Evolutionary conservation across 139 green algal genomes (phyloP).

Genomic region (Tetradesmus lagerheimii): DNA sequence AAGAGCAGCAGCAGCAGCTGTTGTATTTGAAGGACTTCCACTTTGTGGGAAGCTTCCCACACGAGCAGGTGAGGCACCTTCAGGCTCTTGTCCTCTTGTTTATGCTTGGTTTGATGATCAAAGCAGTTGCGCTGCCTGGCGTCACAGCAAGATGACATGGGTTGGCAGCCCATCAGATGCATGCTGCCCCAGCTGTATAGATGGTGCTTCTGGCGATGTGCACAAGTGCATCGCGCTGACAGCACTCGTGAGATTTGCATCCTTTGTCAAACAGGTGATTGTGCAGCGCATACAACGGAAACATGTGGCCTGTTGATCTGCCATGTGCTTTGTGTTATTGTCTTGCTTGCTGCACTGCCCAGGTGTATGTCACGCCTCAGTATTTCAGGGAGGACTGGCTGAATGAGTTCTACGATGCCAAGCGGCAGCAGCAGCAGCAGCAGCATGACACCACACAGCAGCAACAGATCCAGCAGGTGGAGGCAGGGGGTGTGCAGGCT

Average conservation of each 20-base stretch:
- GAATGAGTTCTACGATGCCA: constrained; percentile 85
- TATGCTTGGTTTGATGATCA: too few relatives aligned
- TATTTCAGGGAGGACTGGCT: constrained; percentile 93
- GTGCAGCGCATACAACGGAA: too few relatives aligned
- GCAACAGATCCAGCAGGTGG: constrained; percentile 14
- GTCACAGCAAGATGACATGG: too few relatives aligned
- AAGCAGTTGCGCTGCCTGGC: background rate
- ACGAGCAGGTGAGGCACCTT: constrained; percentile 50
- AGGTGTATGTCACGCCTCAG: constrained; percentile 74
- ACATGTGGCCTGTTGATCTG: too few relatives aligned
- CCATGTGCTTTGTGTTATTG: background rate
- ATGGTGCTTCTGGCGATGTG: too few relatives aligned
- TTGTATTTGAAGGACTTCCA: constrained; percentile 96
- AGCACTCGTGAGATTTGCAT: too few relatives aligned
- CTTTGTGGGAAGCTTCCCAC: constrained; percentile 78
- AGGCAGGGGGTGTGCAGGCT: background rate
- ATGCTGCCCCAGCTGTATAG: too few relatives aligned
- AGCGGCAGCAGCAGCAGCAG: constrained; percentile 26
- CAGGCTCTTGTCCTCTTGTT: too few relatives aligned
- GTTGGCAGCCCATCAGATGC: too few relatives aligned
- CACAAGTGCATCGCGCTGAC: too few relatives aligned
- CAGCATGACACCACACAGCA: constrained; percentile 26
- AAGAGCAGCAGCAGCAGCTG: constrained; percentile 27
- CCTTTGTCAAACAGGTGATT: too few relatives aligned
- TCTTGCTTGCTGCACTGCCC: background rate